phyloP scores from a whole-genome alignment of 257 asterid genomes.

The Euphrasia confusa region DNA sequence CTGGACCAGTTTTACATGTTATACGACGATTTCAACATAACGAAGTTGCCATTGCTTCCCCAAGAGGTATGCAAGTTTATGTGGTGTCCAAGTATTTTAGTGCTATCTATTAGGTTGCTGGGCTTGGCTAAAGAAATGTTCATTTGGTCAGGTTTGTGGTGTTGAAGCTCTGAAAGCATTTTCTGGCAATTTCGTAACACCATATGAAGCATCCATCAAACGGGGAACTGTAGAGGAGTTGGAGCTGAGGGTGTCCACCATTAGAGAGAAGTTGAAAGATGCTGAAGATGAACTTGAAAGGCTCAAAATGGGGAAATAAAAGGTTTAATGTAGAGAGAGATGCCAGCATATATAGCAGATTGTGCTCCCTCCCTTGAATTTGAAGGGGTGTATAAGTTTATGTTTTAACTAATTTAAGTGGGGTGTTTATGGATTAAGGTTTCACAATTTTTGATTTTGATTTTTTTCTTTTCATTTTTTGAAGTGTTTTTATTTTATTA shows the following conservation, averaged over 20 bases:
- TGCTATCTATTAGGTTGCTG: not conserved
- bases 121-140: not conserved
- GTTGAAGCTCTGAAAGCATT: conserved; percentile 69
- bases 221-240: not conserved
- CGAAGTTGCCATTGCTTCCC: conserved; percentile 91
- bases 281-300: conserved; percentile 1
- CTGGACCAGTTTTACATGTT: conserved; percentile 90
- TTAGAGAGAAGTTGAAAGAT: not conserved
- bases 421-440: not conserved
- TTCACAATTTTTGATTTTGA: too few species aligned
- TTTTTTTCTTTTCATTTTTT: too few species aligned
- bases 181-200: conserved; percentile 54
- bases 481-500: not conserved
- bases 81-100: not conserved
- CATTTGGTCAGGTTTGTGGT: conserved; percentile 65
- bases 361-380: not conserved
- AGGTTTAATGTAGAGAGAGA: not conserved
- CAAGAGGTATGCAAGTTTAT: conserved; percentile 58
- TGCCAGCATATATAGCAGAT: not conserved
- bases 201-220: conserved; percentile 52
- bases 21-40: conserved; percentile 83
- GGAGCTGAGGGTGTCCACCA: conserved; percentile 1
- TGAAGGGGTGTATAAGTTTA: not conserved
- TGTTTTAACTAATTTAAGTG: not conserved
- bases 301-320: not conserved